phyloP scores from a whole-genome alignment of 1,139 yeast genomes.

The Candida sanyaensis region DNA sequence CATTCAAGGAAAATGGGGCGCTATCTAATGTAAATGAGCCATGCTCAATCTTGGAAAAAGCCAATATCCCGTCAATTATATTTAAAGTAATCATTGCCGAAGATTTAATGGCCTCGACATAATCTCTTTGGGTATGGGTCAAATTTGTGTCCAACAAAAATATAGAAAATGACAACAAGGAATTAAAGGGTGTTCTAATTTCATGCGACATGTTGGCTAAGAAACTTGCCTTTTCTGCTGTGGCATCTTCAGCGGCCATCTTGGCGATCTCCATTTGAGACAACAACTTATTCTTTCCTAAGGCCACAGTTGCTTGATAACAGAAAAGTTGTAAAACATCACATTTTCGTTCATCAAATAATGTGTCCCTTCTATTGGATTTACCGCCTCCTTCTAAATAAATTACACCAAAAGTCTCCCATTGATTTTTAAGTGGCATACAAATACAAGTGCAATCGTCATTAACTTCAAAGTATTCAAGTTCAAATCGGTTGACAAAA shows the following conservation, averaged over 20 bases:
- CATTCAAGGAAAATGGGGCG: slow-evolving; percentile 51
- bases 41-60: slow-evolving; percentile 59
- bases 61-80: slow-evolving; percentile 58
- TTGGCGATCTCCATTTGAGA: slow-evolving; percentile 55
- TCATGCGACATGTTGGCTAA: slow-evolving; percentile 65
- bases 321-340: slow-evolving; percentile 50
- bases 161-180: slow-evolving; percentile 55
- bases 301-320: slow-evolving; percentile 56
- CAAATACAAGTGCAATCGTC: slow-evolving; percentile 43
- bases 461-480: slow-evolving; percentile 44
- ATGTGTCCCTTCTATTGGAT: slow-evolving; percentile 3
- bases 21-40: slow-evolving; percentile 51
- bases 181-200: slow-evolving; percentile 60
- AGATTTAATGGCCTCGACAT: slow-evolving; percentile 54
- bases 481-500: slow-evolving; percentile 35
- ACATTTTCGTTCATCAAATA: slow-evolving; percentile 24
- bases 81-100: slow-evolving; percentile 56
- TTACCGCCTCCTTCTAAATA: slow-evolving; percentile 38
- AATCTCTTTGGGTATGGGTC: slow-evolving; percentile 50
- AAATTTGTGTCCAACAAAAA: slow-evolving; percentile 53
- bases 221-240: slow-evolving; percentile 59
- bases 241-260: slow-evolving; percentile 59
- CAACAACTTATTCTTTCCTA: slow-evolving; percentile 50
- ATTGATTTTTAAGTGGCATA: slow-evolving; percentile 48
- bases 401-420: slow-evolving; percentile 48